These are phyloP conservation scores for Yamadazyma diddensiae DNA, from an alignment of 1,139 yeast species.

Conservation along the genomic window DNA sequence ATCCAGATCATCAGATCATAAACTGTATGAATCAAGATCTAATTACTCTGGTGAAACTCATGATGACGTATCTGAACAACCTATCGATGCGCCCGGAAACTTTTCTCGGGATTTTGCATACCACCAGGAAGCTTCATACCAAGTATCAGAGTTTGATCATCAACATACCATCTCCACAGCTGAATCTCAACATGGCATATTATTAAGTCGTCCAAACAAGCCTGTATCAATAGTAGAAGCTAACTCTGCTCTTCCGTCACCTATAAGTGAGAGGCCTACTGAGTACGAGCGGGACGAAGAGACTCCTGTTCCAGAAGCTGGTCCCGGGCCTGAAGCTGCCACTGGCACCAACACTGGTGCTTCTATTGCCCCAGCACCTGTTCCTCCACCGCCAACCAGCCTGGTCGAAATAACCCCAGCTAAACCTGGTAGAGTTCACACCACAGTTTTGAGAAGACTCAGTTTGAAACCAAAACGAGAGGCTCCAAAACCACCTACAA, in stretches of 20 bases:
- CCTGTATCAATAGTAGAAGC: constrained; percentile 6
- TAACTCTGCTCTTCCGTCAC: constrained; percentile 5
- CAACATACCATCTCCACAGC: constrained; percentile 5
- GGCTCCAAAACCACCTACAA: constrained; percentile 44
- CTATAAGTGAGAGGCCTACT: constrained; percentile 3
- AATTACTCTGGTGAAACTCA: not conserved
- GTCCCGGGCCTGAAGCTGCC: not conserved
- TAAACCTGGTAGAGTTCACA: constrained; percentile 22
- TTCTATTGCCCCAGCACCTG: constrained; percentile 1
- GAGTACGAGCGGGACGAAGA: not conserved
- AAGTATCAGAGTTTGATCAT: constrained; percentile 3
- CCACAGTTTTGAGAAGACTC: constrained; percentile 31
- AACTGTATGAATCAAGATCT: not conserved
- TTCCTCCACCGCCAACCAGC: not conserved
- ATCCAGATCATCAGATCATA: not conserved
- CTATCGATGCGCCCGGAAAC: too few species aligned
- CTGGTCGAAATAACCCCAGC: constrained; percentile 10
- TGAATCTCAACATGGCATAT: constrained; percentile 5
- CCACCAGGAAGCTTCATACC: not conserved
- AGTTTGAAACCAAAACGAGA: constrained; percentile 43
- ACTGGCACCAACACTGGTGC: too few species aligned
- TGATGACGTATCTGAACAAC: not conserved
- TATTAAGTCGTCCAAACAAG: constrained; percentile 4
- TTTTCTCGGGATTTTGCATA: not conserved
- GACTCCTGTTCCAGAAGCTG: not conserved